Evolutionary conservation across 1,284 basidiomycete species (phyloP).

Genomic region (Chalciporus sp.): DNA sequence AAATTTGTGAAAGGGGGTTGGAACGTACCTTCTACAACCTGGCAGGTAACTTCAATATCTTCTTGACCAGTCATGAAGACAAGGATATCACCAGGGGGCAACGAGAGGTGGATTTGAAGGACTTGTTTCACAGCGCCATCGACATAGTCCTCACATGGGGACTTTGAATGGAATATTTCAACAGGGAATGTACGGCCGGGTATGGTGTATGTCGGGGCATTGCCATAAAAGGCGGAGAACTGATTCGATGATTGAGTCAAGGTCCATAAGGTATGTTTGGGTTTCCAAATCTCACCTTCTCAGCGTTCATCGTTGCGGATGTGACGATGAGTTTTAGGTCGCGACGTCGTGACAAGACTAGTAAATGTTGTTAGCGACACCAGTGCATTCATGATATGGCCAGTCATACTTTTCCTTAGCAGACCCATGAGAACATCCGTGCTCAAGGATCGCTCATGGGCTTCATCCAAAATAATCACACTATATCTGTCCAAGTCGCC

Average conservation of each 20-base stretch:
- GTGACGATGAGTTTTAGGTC: slow-evolving; percentile 97
- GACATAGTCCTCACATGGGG: slow-evolving; percentile 98
- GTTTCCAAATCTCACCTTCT: slow-evolving; percentile 63
- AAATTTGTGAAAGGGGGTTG: background rate
- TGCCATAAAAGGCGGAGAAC: slow-evolving; percentile 96
- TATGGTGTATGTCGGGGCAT: slow-evolving; percentile 94
- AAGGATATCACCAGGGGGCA: slow-evolving; percentile 93
- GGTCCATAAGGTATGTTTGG: background rate
- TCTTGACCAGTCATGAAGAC: slow-evolving; percentile 99
- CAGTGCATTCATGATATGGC: background rate
- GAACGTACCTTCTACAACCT: slow-evolving; percentile 79
- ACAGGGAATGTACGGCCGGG: slow-evolving; percentile 99
- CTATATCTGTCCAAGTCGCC: slow-evolving; percentile 94
- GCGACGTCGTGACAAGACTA: slow-evolving; percentile 87
- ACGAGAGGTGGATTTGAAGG: slow-evolving; percentile 92
- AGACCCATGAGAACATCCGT: slow-evolving; percentile 98
- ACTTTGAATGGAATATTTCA: slow-evolving; percentile 94
- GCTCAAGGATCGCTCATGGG: slow-evolving; percentile 93
- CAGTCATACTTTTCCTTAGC: slow-evolving; percentile 81
- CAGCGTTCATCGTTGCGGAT: slow-evolving; percentile 98
- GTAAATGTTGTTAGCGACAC: slow-evolving; percentile 10
- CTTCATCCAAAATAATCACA: slow-evolving; percentile 96
- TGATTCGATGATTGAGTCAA: slow-evolving; percentile 32
- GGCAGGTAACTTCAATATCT: slow-evolving; percentile 95
- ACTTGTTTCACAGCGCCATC: slow-evolving; percentile 98